phyloP scores from a whole-genome alignment of 2,329 filamentous ascomycete species.

The Teratosphaeriaceae sp. region DNA sequence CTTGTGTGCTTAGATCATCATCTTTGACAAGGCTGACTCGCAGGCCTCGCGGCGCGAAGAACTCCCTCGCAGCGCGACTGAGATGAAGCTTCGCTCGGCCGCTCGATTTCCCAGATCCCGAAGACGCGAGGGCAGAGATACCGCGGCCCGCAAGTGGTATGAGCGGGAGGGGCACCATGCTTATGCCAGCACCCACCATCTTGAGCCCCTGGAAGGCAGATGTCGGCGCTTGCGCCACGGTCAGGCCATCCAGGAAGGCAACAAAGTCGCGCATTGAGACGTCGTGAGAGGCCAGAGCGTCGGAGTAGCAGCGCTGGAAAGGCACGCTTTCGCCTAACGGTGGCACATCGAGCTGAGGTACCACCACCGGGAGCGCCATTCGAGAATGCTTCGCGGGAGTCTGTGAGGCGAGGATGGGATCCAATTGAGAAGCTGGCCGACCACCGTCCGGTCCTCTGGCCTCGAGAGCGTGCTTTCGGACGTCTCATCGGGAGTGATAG shows the following conservation, averaged over 20 bases:
- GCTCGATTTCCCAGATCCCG: conserved; percentile 4
- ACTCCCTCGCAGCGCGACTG: conserved; percentile 2
- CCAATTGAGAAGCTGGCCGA: conserved; percentile 7
- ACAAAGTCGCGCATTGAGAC: conserved; percentile 19
- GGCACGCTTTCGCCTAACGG: conserved; percentile 8
- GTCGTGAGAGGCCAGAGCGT: conserved; percentile 15
- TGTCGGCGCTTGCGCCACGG: conserved; percentile 7
- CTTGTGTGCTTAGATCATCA: conserved; percentile 1
- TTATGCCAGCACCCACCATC: conserved; percentile 3
- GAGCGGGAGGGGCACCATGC: conserved; percentile 2
- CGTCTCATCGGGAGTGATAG: conserved; percentile 1
- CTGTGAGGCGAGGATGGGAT: neutral
- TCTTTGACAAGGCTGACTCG: conserved; percentile 5
- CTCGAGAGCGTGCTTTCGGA: neutral
- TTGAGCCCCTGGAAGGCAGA: conserved; percentile 4
- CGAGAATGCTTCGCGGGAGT: conserved; percentile 1
- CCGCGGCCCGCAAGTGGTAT: neutral
- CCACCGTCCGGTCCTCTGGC: conserved; percentile 3
- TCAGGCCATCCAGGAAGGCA: conserved; percentile 6
- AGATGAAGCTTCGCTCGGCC: conserved; percentile 4
- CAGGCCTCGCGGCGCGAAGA: conserved; percentile 7
- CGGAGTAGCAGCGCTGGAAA: conserved; percentile 10
- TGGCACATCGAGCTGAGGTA: conserved; percentile 8
- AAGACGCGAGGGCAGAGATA: conserved; percentile 3
- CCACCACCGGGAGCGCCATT: conserved; percentile 1